phyloP scores from a whole-genome alignment of 805 yeast genomes.

The Zygoascus ofunaensis region DNA sequence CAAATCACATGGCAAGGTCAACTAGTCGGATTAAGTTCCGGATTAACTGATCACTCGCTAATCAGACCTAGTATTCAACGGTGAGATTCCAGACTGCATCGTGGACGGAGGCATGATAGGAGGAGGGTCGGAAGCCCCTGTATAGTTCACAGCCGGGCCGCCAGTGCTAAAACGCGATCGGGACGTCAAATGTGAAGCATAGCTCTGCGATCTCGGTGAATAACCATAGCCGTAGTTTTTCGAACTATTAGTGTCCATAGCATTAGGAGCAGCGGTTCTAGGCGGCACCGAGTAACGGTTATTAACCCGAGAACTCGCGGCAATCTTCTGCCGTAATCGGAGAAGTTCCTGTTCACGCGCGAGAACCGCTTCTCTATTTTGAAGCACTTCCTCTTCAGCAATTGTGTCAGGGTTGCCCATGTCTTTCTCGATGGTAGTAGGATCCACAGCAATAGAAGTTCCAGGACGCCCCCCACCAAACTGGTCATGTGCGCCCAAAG shows the following conservation, averaged over 20 bases:
- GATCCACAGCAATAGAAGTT: neutral
- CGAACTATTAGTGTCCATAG: too few species aligned
- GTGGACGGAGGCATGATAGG: neutral
- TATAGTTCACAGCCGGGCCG: too few species aligned
- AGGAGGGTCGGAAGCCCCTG: too few species aligned
- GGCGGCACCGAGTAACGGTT: neutral
- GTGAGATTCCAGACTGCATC: neutral
- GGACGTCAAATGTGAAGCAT: too few species aligned
- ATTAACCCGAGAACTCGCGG: neutral
- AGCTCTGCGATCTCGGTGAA: neutral
- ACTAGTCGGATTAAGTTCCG: too few species aligned
- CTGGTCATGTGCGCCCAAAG: too few species aligned
- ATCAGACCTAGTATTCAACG: neutral
- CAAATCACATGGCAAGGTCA: too few species aligned
- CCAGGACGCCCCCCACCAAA: too few species aligned
- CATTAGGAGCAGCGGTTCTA: neutral
- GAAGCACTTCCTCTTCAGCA: neutral
- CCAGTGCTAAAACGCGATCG: too few species aligned
- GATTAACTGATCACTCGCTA: too few species aligned
- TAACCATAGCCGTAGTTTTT: neutral
- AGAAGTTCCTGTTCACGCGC: constrained; percentile 33
- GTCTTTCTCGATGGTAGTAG: neutral
- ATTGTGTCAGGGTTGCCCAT: neutral
- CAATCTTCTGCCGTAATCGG: neutral
- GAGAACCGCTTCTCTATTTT: neutral